Evolutionary conservation across 2,329 filamentous ascomycete genomes (phyloP).

Genomic region (Juglanconis oblonga): DNA sequence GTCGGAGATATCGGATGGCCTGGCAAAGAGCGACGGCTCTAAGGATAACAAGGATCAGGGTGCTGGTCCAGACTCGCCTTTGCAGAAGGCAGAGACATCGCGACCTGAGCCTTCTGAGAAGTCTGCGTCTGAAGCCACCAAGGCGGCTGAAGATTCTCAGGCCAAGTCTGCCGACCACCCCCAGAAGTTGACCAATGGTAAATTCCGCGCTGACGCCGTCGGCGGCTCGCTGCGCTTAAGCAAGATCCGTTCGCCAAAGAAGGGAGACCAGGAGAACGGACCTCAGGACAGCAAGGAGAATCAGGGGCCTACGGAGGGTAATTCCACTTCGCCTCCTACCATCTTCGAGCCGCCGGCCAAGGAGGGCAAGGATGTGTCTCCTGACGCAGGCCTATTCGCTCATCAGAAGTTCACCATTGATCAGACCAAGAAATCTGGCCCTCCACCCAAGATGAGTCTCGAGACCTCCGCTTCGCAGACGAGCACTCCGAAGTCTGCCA

Average conservation of each 20-base stretch:
- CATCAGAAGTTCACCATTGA: slow-evolving; percentile 16
- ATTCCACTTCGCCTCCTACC: background rate
- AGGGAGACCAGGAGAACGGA: slow-evolving; percentile 4
- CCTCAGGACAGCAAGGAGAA: background rate
- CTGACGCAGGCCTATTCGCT: slow-evolving; percentile 5
- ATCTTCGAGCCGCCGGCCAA: slow-evolving; percentile 1
- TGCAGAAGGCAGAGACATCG: slow-evolving; percentile 2
- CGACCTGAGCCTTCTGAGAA: background rate
- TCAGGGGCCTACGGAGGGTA: background rate
- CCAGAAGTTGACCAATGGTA: background rate
- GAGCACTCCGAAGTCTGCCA: background rate
- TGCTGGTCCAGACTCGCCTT: background rate
- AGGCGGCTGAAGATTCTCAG: background rate
- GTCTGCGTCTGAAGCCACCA: background rate
- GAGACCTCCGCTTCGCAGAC: background rate
- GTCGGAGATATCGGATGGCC: background rate
- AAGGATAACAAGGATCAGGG: background rate
- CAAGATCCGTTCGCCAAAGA: slow-evolving; percentile 5
- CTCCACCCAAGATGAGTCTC: background rate
- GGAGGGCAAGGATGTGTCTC: background rate
- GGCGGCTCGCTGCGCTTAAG: slow-evolving; percentile 33
- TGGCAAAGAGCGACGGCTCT: slow-evolving; percentile 3
- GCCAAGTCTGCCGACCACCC: background rate
- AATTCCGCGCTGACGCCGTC: slow-evolving; percentile 25
- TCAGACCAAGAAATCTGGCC: slow-evolving; percentile 2